Evolutionary conservation across 768 basidiomycete genomes (phyloP), one percentile per base, ranked within the genome.

Genomic region (Neoboletus subvelutipes): DNA sequence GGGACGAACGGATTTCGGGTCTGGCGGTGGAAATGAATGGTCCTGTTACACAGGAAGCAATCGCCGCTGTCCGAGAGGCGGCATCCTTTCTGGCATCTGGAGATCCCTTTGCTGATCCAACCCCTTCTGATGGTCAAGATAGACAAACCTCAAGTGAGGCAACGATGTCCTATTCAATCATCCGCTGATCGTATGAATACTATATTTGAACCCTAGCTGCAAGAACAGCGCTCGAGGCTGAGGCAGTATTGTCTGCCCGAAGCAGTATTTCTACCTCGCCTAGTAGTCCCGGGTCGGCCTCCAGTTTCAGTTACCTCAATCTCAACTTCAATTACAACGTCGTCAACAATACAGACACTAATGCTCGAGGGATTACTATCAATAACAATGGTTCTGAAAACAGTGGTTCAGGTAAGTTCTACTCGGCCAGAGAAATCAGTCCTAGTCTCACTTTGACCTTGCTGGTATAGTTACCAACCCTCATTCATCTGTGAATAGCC

Each of bases 321-420:
- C n/a, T 37, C 17, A 58, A 43, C 4, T 0, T 29, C 56, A 58
- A 52, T n/a, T n/a, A n/a, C n/a, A n/a, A n/a, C n/a, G 20, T 48
- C 10, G 26, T 59, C 22, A 47, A 34, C 37, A 60, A 34, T 4
- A 40, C 15, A 9, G 37, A 40, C 11, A 28, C 57, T 7, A 26
- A 33, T 26, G 8, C 33, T 17, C 18, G 5, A 0, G 50, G 50
- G 26, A 1, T 58, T 12, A 58, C 50, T 20, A 42, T 58, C 7
- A 48, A 15, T 5, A 57, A 49, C 13, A 50, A 36, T 20, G 22
- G n/a, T 17, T 33, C 48, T 18, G 57, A 13, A 33, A 58, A 20
- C 20, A 26, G 48, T 7, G 55, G 48, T 5, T 57, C 43, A 9
- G 40, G 57, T 58, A 40, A 10, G 55, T 50, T 39, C 34, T 33